A percentile compares a stretch with the other conserved stretches of the same genome.
These are phyloP conservation scores for Neocallimastix lanati DNA, from an alignment of 192 early-diverging fungal genomes.

Conservation along the genomic window DNA sequence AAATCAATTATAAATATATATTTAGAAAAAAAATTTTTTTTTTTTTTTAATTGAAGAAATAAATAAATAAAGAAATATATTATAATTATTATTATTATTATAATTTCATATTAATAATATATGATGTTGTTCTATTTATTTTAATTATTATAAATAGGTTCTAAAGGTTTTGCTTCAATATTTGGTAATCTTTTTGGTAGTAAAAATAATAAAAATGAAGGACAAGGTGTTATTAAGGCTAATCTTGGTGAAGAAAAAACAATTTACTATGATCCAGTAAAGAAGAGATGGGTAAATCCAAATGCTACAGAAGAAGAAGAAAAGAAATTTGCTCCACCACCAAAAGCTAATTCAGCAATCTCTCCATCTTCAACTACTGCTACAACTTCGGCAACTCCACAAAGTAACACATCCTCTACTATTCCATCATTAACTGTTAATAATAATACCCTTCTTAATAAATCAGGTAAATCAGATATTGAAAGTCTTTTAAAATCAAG, in stretches of 20 bases:
- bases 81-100: no score
- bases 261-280: conserved; percentile 72
- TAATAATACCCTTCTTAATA: not conserved
- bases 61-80: no score
- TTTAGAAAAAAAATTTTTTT: no score
- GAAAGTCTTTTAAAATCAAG: not conserved
- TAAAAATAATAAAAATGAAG: conserved; percentile 10
- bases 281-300: conserved; percentile 70
- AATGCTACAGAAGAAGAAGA: conserved; percentile 18
- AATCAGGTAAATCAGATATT: not conserved
- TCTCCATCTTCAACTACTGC: conserved; percentile 8
- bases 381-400: not conserved
- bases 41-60: no score
- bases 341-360: conserved; percentile 15
- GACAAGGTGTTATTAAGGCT: conserved; percentile 40
- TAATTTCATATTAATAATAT: no score
- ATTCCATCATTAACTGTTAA: not conserved
- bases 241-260: conserved; percentile 70
- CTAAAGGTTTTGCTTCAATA: conserved; percentile 12
- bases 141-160: not conserved
- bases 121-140: no score
- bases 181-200: conserved; percentile 14
- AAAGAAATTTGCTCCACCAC: conserved; percentile 9
- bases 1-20: no score
- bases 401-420: not conserved